Percentiles rank a stretch among this genome's conserved stretches.
phyloP scores from a whole-genome alignment of 148 eudicot genomes.

The Arctostaphylos glauca region DNA sequence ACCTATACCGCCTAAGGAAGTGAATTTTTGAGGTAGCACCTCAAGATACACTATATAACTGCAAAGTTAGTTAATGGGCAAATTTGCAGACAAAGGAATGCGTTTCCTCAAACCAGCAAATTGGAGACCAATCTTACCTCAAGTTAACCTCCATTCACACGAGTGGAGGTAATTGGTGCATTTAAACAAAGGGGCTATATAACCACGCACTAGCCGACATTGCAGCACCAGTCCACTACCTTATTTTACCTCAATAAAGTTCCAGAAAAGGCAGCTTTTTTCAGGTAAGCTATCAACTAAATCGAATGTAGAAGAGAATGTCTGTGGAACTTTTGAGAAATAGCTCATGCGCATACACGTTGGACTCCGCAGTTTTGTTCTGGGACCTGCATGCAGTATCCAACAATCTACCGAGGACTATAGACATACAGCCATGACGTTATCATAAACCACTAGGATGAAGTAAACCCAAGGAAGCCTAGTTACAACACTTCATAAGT shows the following conservation, averaged over 20 bases:
- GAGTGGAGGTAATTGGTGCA: background rate
- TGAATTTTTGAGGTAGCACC: background rate
- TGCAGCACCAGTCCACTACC: background rate
- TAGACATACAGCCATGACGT: background rate
- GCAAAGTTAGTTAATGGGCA: background rate
- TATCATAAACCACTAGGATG: background rate
- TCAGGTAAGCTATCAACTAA: background rate
- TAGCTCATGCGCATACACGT: background rate
- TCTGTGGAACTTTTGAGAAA: background rate
- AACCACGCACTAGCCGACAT: background rate
- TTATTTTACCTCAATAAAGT: background rate
- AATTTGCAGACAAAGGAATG: background rate
- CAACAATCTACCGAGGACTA: background rate
- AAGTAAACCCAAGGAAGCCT: background rate
- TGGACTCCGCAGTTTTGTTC: background rate
- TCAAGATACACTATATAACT: background rate
- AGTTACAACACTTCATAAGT: background rate
- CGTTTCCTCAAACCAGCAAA: background rate
- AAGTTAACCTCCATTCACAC: background rate
- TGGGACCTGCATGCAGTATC: slow-evolving; percentile 2
- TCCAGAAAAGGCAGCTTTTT: background rate
- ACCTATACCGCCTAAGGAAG: background rate
- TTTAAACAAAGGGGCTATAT: background rate
- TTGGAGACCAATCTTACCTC: background rate
- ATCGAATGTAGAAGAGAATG: background rate